Evolutionary conservation across 805 yeast genomes (phyloP).

Genomic region (Sungouiozyma intestinalis): DNA sequence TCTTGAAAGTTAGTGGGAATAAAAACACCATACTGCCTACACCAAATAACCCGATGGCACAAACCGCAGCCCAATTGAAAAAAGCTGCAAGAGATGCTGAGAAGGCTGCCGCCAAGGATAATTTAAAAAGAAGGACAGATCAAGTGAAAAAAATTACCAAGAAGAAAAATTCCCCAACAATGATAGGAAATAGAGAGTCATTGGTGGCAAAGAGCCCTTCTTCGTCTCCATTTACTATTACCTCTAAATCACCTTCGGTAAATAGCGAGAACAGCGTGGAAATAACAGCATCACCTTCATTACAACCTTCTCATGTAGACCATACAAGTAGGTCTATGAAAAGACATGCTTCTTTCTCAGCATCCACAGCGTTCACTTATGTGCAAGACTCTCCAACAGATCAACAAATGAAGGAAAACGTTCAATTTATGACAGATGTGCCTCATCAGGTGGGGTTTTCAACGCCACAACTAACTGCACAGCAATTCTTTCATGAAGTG

Average conservation of each 20-base stretch:
- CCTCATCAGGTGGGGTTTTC: constrained; percentile 72
- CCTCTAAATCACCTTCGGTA: background rate
- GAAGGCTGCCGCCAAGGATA: constrained; percentile 2
- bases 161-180: background rate
- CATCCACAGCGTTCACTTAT: constrained; percentile 32
- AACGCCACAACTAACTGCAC: constrained; percentile 62
- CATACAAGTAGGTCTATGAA: constrained; percentile 16
- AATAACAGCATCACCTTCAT: background rate
- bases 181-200: background rate
- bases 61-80: constrained; percentile 25
- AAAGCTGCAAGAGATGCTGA: constrained; percentile 18
- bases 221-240: background rate
- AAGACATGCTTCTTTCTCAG: constrained; percentile 37
- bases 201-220: background rate
- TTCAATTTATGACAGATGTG: constrained; percentile 16
- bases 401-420: constrained; percentile 9
- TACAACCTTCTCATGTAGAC: background rate
- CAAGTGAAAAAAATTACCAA: background rate
- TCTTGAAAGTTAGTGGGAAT: constrained; percentile 31
- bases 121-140: background rate
- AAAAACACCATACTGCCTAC: constrained; percentile 32
- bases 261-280: background rate
- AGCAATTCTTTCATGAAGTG: constrained; percentile 31
- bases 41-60: constrained; percentile 20
- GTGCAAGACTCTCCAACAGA: constrained; percentile 9